Evolutionary conservation across 2,329 filamentous ascomycete genomes (phyloP).

Genomic region (Stemphylium beticola): DNA sequence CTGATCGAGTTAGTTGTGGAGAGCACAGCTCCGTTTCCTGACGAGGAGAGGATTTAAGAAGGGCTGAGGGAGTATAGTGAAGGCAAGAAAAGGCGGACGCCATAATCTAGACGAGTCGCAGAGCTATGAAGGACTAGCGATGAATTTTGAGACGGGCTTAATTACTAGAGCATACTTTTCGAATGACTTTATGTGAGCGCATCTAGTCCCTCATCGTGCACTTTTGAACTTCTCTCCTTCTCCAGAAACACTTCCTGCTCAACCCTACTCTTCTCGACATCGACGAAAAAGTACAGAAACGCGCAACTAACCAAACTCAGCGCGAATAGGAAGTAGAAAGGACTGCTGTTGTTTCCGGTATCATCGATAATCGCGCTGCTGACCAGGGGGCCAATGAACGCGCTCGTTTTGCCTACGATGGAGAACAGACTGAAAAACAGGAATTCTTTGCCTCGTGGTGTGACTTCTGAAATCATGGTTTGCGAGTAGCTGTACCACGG

Average conservation of each 20-base stretch:
- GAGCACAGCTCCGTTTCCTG: not conserved
- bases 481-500: conserved; percentile 75
- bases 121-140: no score
- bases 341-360: conserved; percentile 63
- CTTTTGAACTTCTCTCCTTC: conserved; percentile 24
- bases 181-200: not conserved
- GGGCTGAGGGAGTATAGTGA: not conserved
- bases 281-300: conserved; percentile 32
- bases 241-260: conserved; percentile 34
- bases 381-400: conserved; percentile 73
- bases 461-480: conserved; percentile 74
- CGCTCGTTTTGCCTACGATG: conserved; percentile 71
- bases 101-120: no score
- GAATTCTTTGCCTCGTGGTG: conserved; percentile 71
- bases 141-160: no score
- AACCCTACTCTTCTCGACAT: conserved; percentile 31
- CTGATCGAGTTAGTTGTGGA: not conserved
- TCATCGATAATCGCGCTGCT: conserved; percentile 72
- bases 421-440: conserved; percentile 73
- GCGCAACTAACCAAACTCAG: conserved; percentile 30
- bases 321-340: conserved; percentile 68
- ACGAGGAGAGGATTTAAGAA: not conserved
- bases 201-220: conserved; percentile 1
- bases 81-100: no score
- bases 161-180: no score